Evolutionary conservation across 2,329 filamentous ascomycete species (phyloP), one percentile per base, ranked within the genome.

Genomic region (Botrytis pseudocinerea): DNA sequence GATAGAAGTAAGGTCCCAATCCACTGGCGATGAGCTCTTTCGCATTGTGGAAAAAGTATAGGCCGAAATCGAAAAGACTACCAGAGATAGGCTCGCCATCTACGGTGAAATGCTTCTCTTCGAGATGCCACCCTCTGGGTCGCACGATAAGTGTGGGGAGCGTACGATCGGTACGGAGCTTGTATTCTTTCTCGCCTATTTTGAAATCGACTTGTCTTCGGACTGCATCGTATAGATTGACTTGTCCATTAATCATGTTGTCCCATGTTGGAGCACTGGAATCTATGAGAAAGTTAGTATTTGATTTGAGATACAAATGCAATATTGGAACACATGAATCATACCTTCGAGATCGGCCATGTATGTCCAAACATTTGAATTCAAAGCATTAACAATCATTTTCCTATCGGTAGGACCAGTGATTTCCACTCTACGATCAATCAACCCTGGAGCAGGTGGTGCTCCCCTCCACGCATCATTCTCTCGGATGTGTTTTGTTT

Each of bases 31-130:
- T 90, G 69, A 95, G 88, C 87, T 98, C 94, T 80, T 91, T 87
- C 76, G 95, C 96, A 83, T 98, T 99, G 90, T 98, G 94, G 91
- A 94, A 98, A 87, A 99, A 98, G 88, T 98, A 98, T 70, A 98
- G 89, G 81, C 96, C 96, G 82, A 98, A 99, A 85, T 99, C 96
- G 83, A 98, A 98, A 74, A 99, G 89, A 76, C 90, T 89, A 74
- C 92, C 96, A 38, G 95, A 97, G 79, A 98, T 96, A 80, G 96
- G 91, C 87, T 97, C 94, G 76, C 95, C 95, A 79, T 98, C 94
- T 69, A 98, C 91, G 42, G 93, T 97, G 83, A 99, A 91, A 85
- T 98, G 96, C 89, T 97, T 98, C 90, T 99, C 96, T 75, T 97
- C 95, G 73, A 99, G 87, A 83, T 99, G 96, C 96, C 96, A 99